Evolutionary conservation across 768 basidiomycete genomes (phyloP), one percentile per base, ranked within the genome.

Genomic region (Phlebiopsis gigantea): DNA sequence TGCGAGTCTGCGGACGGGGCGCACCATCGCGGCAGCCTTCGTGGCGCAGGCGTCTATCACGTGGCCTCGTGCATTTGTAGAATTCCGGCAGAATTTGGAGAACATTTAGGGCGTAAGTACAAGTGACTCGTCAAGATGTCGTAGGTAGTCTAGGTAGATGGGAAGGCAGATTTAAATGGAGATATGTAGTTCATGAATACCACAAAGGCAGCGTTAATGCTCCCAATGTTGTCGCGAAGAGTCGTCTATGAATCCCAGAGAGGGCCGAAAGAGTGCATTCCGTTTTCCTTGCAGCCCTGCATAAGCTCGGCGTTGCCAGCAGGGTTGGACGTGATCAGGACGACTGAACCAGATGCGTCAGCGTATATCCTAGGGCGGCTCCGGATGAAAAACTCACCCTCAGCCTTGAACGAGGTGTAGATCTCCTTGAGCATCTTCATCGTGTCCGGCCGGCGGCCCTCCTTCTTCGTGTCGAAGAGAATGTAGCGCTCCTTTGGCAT

Each of bases 381-480:
- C 34, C 3, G 12, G 34, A 17, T 39, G 22, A 6, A 12, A 39
- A 12, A 55, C 66, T 44, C 47, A 68, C 67, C 85, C 72, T 91
- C 88, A 2, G 88, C 88, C 46, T 81, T 76, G 85, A 85, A 91
- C 43, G 76, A 77, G 29, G 78, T 68, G 62, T 87, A 88, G 3
- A 76, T 78, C 56, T 90, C 86, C 66, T 82, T 83, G 65, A 90
- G 66, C 56, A 91, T 70, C 66, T 88, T 85, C 85, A 89, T 87
- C 19, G 83, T 79, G 61, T 90, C 87, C 14, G 88, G 88, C 56
- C 88, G 82, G 19, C 87, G 85, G 55, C 87, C 86, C 51, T 84
- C 78, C 59, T 73, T 69, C 70, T 87, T 90, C 59, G 82, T 84
- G 71, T 91, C 88, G 87, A 88, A 91, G 6, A 91, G 77, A 14